These are phyloP conservation scores for Boletus rubroflammeus DNA, from an alignment of 768 basidiomycete species.

Conservation along the genomic window DNA sequence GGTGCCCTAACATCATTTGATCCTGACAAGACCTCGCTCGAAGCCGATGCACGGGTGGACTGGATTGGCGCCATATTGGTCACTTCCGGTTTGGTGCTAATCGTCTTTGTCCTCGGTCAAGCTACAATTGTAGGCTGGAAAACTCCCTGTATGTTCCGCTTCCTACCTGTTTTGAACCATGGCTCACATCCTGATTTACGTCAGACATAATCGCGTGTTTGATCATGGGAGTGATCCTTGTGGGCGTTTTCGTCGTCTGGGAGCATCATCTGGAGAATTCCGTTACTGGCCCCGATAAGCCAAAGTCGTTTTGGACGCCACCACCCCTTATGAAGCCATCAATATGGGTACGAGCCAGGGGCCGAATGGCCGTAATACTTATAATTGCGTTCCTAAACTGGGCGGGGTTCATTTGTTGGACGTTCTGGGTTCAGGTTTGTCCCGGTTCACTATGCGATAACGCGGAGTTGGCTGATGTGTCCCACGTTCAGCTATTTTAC, in stretches of 20 bases:
- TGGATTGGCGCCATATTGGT: slow-evolving; percentile 72
- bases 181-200: slow-evolving; percentile 5
- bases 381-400: slow-evolving; percentile 62
- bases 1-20: slow-evolving; percentile 62
- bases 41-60: slow-evolving; percentile 53
- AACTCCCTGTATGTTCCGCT: slow-evolving; percentile 44
- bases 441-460: neutral
- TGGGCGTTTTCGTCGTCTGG: slow-evolving; percentile 61
- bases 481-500: slow-evolving; percentile 55
- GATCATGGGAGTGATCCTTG: slow-evolving; percentile 54
- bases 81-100: slow-evolving; percentile 62
- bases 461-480: neutral
- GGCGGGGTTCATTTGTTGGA: slow-evolving; percentile 54
- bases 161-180: slow-evolving; percentile 15
- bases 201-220: slow-evolving; percentile 71
- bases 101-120: slow-evolving; percentile 72
- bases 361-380: slow-evolving; percentile 60
- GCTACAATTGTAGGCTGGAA: slow-evolving; percentile 64
- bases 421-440: slow-evolving; percentile 46
- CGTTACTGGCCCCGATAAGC: slow-evolving; percentile 7
- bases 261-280: slow-evolving; percentile 54
- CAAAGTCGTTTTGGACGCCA: slow-evolving; percentile 34
- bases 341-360: slow-evolving; percentile 60
- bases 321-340: slow-evolving; percentile 65
- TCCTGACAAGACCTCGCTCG: slow-evolving; percentile 41